Conservation (phyloP, 306 rosid genomes). For the Senna siamea region DNA sequence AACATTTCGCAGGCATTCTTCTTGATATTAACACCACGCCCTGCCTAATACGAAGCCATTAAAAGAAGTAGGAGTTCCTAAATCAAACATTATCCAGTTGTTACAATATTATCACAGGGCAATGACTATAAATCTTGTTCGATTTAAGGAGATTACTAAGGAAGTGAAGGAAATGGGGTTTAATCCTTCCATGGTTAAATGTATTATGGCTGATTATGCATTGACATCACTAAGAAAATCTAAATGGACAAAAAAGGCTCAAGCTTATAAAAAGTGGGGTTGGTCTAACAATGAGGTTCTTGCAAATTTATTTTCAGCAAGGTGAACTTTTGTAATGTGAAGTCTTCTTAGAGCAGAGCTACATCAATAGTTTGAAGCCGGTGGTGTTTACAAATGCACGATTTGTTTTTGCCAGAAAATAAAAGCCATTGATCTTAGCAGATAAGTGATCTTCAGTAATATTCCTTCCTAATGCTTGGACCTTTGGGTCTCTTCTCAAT, state of each 20-base stretch:
- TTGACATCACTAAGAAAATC: conserved; percentile 24
- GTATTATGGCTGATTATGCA: background rate
- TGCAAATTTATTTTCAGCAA: conserved; percentile 36
- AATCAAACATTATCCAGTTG: conserved; percentile 5
- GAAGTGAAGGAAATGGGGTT: conserved; percentile 37
- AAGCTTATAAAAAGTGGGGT: conserved; percentile 43
- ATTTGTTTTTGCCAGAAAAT: too few relatives aligned
- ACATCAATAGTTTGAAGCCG: background rate
- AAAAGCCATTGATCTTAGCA: too few relatives aligned
- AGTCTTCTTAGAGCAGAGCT: background rate
- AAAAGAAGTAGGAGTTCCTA: conserved; percentile 11
- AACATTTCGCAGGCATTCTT: background rate
- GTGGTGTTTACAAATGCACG: too few relatives aligned
- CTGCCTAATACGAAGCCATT: background rate
- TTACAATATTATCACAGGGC: conserved; percentile 26
- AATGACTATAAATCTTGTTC: background rate
- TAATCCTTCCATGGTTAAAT: conserved; percentile 30
- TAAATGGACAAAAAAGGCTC: conserved; percentile 39
- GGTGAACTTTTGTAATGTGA: too few relatives aligned
- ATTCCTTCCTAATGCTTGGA: too few relatives aligned
- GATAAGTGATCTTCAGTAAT: too few relatives aligned
- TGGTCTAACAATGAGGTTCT: conserved; percentile 36
- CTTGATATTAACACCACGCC: too few relatives aligned
- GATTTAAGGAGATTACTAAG: conserved; percentile 26
- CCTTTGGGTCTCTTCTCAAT: too few relatives aligned